Evolutionary conservation across 805 yeast species (phyloP), one percentile per base, ranked within the genome.

Genomic region (Nakazawaea anatomiae): DNA sequence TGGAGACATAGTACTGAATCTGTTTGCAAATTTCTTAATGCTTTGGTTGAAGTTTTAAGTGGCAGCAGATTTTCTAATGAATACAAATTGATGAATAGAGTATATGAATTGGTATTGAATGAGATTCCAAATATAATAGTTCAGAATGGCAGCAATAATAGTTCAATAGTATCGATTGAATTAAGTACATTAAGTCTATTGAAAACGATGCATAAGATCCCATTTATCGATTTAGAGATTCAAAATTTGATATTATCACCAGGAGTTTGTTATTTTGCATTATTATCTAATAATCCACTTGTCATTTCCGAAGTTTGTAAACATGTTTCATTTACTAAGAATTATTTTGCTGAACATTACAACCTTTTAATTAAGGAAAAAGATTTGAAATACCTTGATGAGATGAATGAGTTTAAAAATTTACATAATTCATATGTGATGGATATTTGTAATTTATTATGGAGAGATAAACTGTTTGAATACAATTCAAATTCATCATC

Each of bases 391-490:
- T 9, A 53, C 5, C 34, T 47, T 6, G 50, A 52, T 7, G 56
- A 57, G 5, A 57, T 60, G 4, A 55, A 54, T 6, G 39, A 55
- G 4, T 54, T 60, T 36, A 70, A 71, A 47, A 55, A 57, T 8
- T 46, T 75, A 4, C 80, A 75, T 45, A 80, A 80, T 51, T 64
- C 79, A 0, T 77, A 73, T 52, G 74, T 81, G 8, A 74, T 79
- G 72, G 87, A 82, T 57, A 58, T 75, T 6, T 70, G 83, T 53
- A 82, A 82, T 52, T 65, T 75, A 11, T 45, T 77, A 0, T 82
- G 87, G 87, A 63, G 85, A 52, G 77, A 80, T 54, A 72, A 69
- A 56, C 77, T 82, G 1, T 74, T 80, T 54, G 69, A 69, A 29
- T 59, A 60, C n/a, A 71, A 57, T 9, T 53, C 59, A 2, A 60